These are phyloP conservation scores for Hypholoma fasciculare DNA, from an alignment of 768 basidiomycete genomes.

Conservation along the genomic window DNA sequence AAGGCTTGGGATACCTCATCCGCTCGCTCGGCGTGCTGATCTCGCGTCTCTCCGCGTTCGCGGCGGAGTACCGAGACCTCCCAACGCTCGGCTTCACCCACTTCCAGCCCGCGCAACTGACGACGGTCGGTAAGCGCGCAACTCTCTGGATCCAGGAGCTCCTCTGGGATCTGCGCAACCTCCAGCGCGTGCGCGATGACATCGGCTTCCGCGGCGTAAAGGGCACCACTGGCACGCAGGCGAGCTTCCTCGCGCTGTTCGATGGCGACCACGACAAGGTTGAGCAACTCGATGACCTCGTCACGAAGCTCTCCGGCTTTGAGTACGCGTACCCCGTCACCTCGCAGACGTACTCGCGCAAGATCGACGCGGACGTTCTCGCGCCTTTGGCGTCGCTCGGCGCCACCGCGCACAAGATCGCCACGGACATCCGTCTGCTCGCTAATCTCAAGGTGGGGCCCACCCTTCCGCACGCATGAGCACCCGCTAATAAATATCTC, in stretches of 20 bases:
- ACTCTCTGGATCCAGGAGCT: slow-evolving; percentile 99
- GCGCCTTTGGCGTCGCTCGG: slow-evolving; percentile 88
- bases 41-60: slow-evolving; percentile 83
- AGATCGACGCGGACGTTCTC: slow-evolving; percentile 93
- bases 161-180: slow-evolving; percentile 93
- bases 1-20: slow-evolving; percentile 81
- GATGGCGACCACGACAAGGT: slow-evolving; percentile 97
- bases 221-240: slow-evolving; percentile 99
- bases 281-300: slow-evolving; percentile 82
- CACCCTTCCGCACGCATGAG: not conserved
- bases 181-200: slow-evolving; percentile 87
- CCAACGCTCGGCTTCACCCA: slow-evolving; percentile 98
- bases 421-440: slow-evolving; percentile 90
- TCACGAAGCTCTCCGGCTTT: slow-evolving; percentile 92
- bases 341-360: slow-evolving; percentile 97
- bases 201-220: slow-evolving; percentile 98
- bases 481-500: not conserved
- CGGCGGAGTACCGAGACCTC: slow-evolving; percentile 80
- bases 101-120: slow-evolving; percentile 98
- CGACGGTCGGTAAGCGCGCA: slow-evolving; percentile 96
- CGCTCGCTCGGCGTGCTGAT: slow-evolving; percentile 90
- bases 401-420: slow-evolving; percentile 97
- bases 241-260: slow-evolving; percentile 91
- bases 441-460: slow-evolving; percentile 82
- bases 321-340: slow-evolving; percentile 96